Evolutionary conservation across 1,284 basidiomycete species (phyloP).

Genomic region (Heterobasidion annosum): DNA sequence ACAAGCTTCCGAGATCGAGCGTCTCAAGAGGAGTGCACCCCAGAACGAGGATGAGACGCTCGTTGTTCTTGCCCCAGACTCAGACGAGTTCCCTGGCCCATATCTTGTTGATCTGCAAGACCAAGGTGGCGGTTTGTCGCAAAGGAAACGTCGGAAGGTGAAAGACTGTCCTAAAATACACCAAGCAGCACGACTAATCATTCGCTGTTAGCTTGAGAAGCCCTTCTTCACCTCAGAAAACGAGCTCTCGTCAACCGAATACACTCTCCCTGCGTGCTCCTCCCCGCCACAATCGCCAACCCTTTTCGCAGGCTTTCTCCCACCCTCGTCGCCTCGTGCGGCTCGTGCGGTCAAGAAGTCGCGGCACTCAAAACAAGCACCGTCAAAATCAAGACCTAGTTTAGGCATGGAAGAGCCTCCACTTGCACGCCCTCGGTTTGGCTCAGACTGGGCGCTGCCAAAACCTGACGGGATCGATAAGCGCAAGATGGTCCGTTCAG

Average conservation of each 20-base stretch:
- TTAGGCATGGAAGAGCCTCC: neutral
- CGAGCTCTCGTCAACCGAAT: neutral
- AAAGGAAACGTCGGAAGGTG: neutral
- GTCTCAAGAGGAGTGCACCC: neutral
- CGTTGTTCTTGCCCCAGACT: neutral
- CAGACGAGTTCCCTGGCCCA: neutral
- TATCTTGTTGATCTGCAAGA: neutral
- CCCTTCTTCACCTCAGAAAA: no score
- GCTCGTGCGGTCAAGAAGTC: neutral
- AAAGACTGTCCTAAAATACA: no score
- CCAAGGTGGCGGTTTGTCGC: neutral
- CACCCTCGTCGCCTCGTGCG: neutral
- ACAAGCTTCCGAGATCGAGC: neutral
- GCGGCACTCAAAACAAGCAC: no score
- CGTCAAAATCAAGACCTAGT: no score
- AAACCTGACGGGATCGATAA: neutral
- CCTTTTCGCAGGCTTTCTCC: neutral
- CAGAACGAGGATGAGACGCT: neutral
- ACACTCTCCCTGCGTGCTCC: neutral
- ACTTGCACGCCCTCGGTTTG: constrained; percentile 6
- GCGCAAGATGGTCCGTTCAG: neutral
- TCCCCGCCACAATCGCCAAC: neutral
- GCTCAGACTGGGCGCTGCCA: constrained; percentile 8
- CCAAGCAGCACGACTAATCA: neutral
- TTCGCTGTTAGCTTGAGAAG: neutral